Base-by-base conservation (phyloP, 2,329 filamentous ascomycete genomes). In the Aspergillus hiratsukae region DNA sequence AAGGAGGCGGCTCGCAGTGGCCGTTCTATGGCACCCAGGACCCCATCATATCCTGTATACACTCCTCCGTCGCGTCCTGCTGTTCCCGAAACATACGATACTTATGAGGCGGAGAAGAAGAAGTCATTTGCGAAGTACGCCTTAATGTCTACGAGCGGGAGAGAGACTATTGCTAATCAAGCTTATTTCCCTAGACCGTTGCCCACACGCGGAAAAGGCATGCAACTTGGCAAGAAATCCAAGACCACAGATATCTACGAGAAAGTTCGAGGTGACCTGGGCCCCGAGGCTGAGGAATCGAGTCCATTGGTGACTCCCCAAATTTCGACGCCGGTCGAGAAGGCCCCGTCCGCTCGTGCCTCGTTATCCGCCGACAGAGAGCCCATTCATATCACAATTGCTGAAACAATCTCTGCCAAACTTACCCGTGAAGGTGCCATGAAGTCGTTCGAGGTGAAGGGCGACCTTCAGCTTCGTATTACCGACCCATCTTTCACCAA, bases 171-270 rank as follows among this genome's bases (percentile, higher is more conserved):
- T 58, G 41, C 57, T 62, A 49, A 61, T 84, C 17, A 5, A 40
- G 2, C 11, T 50, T 80, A 69, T 78, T 82, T 51, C 72, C 6
- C 25, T 84, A 68, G 84, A 59, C 72, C 76, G 19, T 56, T 78
- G 29, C 71, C 89, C 51, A 84, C 87, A 58, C 91, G 95, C 77
- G 91, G 91, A 67, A 99, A 99, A 81, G 94, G 94, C 65, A 99
- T 99, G 95, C 93, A 97, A 76, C 81, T 99, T 56, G 94, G 94
- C 76, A 97, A 97, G 81, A 99, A 99, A 80, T 96, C 90, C 58
- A 97, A 97, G 81, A 92, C 90, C 23, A 96, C 89, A 29, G 93
- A 96, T 74, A 96, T 97, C 82, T 97, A 96, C 72, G 93, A 97
- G 76, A 89, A 92, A 68, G 92, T 99, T 35, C 88, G 91, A 64